These are phyloP conservation scores for Adansonia gregorii DNA, from an alignment of 441 rosid genomes.

Conservation along the genomic window DNA sequence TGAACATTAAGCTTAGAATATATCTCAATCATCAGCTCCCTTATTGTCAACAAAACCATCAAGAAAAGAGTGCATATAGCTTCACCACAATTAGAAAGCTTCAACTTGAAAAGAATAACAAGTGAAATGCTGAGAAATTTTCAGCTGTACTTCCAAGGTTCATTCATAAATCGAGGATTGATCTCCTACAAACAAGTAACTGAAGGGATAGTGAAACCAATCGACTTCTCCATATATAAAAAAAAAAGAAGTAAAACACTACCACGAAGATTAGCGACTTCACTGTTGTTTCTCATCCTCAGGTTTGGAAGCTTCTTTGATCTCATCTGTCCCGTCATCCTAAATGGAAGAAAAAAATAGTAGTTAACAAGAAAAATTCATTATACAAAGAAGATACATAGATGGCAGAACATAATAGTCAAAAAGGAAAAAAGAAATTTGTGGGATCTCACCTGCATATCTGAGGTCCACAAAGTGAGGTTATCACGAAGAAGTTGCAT, in stretches of 20 bases:
- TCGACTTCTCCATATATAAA: conserved; percentile 42
- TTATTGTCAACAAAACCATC: conserved; percentile 38
- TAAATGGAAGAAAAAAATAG: conserved; percentile 18
- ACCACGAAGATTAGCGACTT: conserved; percentile 20
- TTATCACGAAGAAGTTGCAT: conserved; percentile 58
- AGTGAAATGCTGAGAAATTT: conserved; percentile 12
- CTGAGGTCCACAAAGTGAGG: conserved; percentile 76
- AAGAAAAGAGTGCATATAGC: conserved; percentile 21
- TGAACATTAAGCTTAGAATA: conserved; percentile 13
- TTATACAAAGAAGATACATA: neutral
- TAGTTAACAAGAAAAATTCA: conserved; percentile 4
- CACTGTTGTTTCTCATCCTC: conserved; percentile 46
- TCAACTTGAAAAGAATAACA: conserved; percentile 24
- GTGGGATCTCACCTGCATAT: conserved; percentile 52
- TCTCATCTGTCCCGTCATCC: conserved; percentile 54
- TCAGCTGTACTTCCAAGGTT: conserved; percentile 10
- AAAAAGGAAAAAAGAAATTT: neutral
- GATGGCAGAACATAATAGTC: neutral
- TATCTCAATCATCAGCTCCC: conserved; percentile 31
- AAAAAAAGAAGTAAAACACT: conserved; percentile 36
- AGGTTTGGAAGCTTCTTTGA: conserved; percentile 49
- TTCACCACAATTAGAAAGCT: conserved; percentile 20
- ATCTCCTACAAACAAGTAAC: conserved; percentile 14
- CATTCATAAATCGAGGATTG: conserved; percentile 1
- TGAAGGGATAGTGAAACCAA: conserved; percentile 25